Evolutionary conservation across 2,329 filamentous ascomycete species (phyloP).

Genomic region (Botryotinia calthae): DNA sequence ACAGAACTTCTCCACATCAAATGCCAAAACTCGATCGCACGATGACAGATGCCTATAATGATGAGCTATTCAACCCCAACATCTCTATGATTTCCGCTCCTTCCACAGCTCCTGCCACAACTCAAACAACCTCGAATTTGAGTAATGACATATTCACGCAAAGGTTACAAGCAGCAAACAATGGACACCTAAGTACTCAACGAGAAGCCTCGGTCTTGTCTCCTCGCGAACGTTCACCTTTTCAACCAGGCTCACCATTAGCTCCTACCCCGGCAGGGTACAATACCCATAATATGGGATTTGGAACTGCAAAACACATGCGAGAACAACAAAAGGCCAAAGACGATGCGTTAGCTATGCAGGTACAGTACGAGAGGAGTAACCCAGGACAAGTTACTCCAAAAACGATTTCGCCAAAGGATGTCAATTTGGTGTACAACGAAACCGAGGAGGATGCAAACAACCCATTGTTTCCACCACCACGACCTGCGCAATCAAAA

Average conservation of each 20-base stretch:
- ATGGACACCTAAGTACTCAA: slow-evolving; percentile 63
- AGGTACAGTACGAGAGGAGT: slow-evolving; percentile 41
- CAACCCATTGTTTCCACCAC: slow-evolving; percentile 64
- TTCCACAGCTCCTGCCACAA: slow-evolving; percentile 46
- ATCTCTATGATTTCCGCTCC: slow-evolving; percentile 58
- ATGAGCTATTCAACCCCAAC: slow-evolving; percentile 78
- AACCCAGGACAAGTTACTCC: slow-evolving; percentile 50
- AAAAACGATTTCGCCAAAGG: slow-evolving; percentile 92
- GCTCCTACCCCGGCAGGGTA: slow-evolving; percentile 45
- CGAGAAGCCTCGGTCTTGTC: slow-evolving; percentile 46
- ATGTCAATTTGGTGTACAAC: slow-evolving; percentile 81
- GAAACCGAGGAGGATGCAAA: slow-evolving; percentile 68
- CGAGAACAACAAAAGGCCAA: slow-evolving; percentile 61
- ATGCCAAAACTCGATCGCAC: slow-evolving; percentile 80
- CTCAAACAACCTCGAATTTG: slow-evolving; percentile 41
- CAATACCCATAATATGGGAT: slow-evolving; percentile 40
- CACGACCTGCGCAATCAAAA: slow-evolving; percentile 45
- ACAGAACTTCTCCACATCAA: slow-evolving; percentile 47
- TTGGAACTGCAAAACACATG: slow-evolving; percentile 57
- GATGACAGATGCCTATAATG: slow-evolving; percentile 79
- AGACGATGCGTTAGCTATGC: slow-evolving; percentile 51
- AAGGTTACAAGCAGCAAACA: slow-evolving; percentile 75
- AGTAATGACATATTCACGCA: slow-evolving; percentile 66
- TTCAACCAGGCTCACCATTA: slow-evolving; percentile 67
- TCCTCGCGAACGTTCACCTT: slow-evolving; percentile 73